These are phyloP conservation scores for Candida dendrica DNA, from an alignment of 805 yeast genomes.

Conservation along the genomic window DNA sequence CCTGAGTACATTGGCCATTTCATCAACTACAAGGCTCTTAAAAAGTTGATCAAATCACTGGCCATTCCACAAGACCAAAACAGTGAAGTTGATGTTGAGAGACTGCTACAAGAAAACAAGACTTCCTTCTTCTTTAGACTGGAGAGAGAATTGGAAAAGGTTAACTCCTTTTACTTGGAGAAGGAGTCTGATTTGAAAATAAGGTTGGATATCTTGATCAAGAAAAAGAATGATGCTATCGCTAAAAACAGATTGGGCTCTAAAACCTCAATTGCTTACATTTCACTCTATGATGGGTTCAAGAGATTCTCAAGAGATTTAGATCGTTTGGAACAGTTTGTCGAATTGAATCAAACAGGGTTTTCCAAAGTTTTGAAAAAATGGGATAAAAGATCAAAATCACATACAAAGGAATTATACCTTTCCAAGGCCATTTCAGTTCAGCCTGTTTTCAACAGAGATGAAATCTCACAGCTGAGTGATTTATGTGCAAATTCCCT, in stretches of 20 bases:
- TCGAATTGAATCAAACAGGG: conserved; percentile 92
- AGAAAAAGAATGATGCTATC: conserved; percentile 52
- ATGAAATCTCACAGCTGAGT: conserved; percentile 75
- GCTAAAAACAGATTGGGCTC: conserved; percentile 38
- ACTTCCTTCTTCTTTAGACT: conserved; percentile 81
- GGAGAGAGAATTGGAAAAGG: conserved; percentile 93
- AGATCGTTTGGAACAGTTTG: conserved; percentile 84
- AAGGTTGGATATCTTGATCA: conserved; percentile 66
- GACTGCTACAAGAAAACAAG: conserved; percentile 76
- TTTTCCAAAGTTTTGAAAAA: conserved; percentile 92
- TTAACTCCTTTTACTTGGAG: conserved; percentile 83
- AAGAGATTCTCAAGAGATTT: conserved; percentile 85
- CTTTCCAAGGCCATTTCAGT: conserved; percentile 89
- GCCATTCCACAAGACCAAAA: conserved; percentile 34
- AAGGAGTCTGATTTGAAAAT: conserved; percentile 84
- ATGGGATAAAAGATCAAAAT: conserved; percentile 96
- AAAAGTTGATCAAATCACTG: conserved; percentile 82
- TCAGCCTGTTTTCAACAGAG: conserved; percentile 92
- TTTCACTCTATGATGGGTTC: conserved; percentile 81
- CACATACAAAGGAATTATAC: conserved; percentile 89
- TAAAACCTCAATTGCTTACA: conserved; percentile 68
- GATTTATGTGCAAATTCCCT: conserved; percentile 63
- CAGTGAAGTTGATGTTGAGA: conserved; percentile 29
- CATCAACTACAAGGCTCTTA: conserved; percentile 89
- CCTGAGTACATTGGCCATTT: conserved; percentile 94